These are phyloP conservation scores for Euphorbia corollata DNA, from an alignment of 441 rosid species.

Conservation along the genomic window DNA sequence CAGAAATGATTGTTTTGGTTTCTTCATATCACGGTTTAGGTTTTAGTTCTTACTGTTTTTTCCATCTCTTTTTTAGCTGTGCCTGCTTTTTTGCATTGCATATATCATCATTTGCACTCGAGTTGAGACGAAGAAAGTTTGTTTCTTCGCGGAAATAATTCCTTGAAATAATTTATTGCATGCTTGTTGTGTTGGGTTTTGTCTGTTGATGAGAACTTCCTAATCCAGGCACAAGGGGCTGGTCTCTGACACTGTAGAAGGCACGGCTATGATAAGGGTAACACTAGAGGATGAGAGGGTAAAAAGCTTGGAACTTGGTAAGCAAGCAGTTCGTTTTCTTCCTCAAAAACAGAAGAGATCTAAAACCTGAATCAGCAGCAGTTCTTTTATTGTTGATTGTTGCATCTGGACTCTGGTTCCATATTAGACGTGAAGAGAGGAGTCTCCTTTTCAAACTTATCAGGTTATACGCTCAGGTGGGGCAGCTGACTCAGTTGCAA, in stretches of 20 bases:
- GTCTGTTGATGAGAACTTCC: slow-evolving; percentile 9
- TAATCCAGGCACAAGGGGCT: slow-evolving; percentile 74
- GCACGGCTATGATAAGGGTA: slow-evolving; percentile 51
- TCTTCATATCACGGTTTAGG: background rate
- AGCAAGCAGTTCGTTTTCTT: slow-evolving; percentile 73
- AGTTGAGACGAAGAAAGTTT: too few relatives aligned
- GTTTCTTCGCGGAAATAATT: background rate
- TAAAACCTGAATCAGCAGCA: slow-evolving; percentile 26
- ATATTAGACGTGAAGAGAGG: slow-evolving; percentile 13
- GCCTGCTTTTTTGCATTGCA: slow-evolving; percentile 3
- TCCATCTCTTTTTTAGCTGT: background rate
- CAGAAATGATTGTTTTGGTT: background rate
- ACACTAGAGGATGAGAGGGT: slow-evolving; percentile 64
- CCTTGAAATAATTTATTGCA: too few relatives aligned
- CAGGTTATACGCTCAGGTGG: too few relatives aligned
- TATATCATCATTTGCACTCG: too few relatives aligned
- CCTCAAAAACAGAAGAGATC: slow-evolving; percentile 80
- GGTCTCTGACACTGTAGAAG: slow-evolving; percentile 49
- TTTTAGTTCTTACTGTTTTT: background rate
- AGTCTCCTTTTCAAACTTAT: too few relatives aligned
- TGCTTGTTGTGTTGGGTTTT: background rate
- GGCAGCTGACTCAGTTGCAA: too few relatives aligned
- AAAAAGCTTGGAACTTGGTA: slow-evolving; percentile 69
- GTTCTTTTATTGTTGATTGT: slow-evolving; percentile 5
- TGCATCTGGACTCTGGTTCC: too few relatives aligned